Evolutionary conservation across 768 basidiomycete genomes (phyloP), one percentile per base, ranked within the genome.

Genomic region (Lactarius psammicola): DNA sequence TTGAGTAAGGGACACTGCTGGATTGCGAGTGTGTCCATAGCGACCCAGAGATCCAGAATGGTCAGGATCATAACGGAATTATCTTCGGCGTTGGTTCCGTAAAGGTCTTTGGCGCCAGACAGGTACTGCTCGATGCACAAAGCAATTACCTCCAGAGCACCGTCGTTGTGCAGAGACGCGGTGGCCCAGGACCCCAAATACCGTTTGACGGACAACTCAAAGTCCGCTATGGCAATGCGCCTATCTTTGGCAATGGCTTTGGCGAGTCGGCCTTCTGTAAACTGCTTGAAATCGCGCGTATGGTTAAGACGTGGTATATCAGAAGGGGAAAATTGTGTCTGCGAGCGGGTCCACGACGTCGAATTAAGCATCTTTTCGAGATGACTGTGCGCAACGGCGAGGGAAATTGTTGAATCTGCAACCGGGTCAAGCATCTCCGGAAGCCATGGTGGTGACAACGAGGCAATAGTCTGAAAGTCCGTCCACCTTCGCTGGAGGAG

Each of bases 41-140:
- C 80, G 1, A 80, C 74, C 84, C 84, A 85, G 20, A 85, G 74
- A 36, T 82, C 79, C 28, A 84, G 69, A 36, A 79, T 64, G 5
- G 79, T 80, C 55, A 85, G 70, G 49, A 84, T 66, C 77, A 85
- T 80, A 2, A 79, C 60, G 13, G 76, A 77, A 5, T 69, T 51
- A n/a, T 67, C 42, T 56, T 69, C 71, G n/a, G 69, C 53, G 38
- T 70, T 64, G 3, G 28, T 28, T 18, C 57, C 60, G 30, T 62
- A 66, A 10, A 40, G 40, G 5, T 30, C 20, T 10, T 56, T 56
- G 11, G 68, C 62, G 18, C 38, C 59, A 15, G 36, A 4, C 15
- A 49, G 34, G 10, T 68, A 68, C 26, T 68, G 67, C 28, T 58
- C 18, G 23, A 68, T 33, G 17, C 67, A 68, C 8, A 64, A 61